Conservation (phyloP, 169 alveolate genomes). For the Sarcocystis neurona region DNA sequence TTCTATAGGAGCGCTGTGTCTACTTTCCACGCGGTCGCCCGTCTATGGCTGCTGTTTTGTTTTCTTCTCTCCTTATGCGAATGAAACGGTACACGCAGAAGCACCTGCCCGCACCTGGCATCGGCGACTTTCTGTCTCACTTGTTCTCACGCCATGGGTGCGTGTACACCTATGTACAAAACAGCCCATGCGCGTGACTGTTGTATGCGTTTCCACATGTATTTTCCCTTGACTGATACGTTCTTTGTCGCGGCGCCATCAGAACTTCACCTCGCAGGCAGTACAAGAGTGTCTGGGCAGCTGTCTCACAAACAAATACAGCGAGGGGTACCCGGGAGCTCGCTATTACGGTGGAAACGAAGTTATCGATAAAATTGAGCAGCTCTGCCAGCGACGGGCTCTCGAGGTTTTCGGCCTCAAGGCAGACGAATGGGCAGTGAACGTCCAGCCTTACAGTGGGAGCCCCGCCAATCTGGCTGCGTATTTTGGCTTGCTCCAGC, state of each 20-base stretch:
- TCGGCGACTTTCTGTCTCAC: no score
- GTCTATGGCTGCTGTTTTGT: no score
- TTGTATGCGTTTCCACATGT: no score
- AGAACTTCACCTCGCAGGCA: conserved; percentile 71
- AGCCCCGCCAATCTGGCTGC: conserved; percentile 97
- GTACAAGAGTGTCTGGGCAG: conserved; percentile 92
- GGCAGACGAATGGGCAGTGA: conserved; percentile 96
- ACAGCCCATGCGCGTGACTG: no score
- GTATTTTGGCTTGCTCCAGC: conserved; percentile 92
- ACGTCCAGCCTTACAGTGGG: conserved; percentile 95
- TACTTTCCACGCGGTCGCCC: no score
- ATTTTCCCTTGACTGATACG: background rate
- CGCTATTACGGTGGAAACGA: conserved; percentile 93
- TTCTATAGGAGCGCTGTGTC: no score
- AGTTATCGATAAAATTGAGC: conserved; percentile 85
- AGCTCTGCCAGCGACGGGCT: conserved; percentile 91
- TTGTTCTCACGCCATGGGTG: no score
- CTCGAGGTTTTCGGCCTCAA: conserved; percentile 90
- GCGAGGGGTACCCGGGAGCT: conserved; percentile 97
- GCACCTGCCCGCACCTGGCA: no score
- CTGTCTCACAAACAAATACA: conserved; percentile 90
- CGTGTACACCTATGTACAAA: no score
- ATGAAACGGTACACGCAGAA: no score
- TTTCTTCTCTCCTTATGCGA: no score
- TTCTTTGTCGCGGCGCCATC: no score